Conservation (phyloP, 1,139 yeast genomes). For the Blastobotrys indianensis region DNA sequence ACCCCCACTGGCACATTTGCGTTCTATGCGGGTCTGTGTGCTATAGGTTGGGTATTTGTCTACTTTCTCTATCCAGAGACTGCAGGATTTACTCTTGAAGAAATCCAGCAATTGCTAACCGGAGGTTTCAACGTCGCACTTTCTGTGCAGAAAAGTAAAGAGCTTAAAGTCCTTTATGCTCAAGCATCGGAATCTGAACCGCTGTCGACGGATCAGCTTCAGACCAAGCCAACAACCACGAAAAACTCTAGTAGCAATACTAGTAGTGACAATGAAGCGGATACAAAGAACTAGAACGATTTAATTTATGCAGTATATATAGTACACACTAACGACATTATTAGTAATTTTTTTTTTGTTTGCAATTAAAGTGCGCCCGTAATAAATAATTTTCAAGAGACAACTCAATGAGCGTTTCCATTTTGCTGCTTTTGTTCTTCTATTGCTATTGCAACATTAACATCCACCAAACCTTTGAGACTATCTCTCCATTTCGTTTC, state of each 20-base stretch:
- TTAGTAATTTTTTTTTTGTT: background rate
- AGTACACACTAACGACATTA: too few relatives aligned
- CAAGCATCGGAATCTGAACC: background rate
- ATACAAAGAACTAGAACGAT: too few relatives aligned
- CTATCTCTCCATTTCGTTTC: constrained; percentile 26
- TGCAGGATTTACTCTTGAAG: constrained; percentile 84
- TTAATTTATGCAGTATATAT: too few relatives aligned
- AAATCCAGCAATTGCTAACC: constrained; percentile 70
- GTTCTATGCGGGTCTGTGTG: constrained; percentile 77
- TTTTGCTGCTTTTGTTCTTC: constrained; percentile 1
- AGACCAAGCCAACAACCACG: too few relatives aligned
- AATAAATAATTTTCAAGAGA: too few relatives aligned
- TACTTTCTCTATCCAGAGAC: constrained; percentile 88
- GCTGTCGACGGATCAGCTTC: too few relatives aligned
- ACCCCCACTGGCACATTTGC: constrained; percentile 94
- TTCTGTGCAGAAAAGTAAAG: constrained; percentile 39
- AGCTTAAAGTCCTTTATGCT: constrained; percentile 15
- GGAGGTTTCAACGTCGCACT: constrained; percentile 81
- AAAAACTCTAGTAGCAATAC: too few relatives aligned
- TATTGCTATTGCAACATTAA: constrained; percentile 22
- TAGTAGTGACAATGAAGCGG: too few relatives aligned
- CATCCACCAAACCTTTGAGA: constrained; percentile 25
- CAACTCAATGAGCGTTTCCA: too few relatives aligned
- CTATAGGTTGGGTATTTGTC: constrained; percentile 63
- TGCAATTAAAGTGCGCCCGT: constrained; percentile 17